These are phyloP conservation scores for Metschnikowia arizonensis DNA, from an alignment of 805 yeast genomes.

Conservation along the genomic window DNA sequence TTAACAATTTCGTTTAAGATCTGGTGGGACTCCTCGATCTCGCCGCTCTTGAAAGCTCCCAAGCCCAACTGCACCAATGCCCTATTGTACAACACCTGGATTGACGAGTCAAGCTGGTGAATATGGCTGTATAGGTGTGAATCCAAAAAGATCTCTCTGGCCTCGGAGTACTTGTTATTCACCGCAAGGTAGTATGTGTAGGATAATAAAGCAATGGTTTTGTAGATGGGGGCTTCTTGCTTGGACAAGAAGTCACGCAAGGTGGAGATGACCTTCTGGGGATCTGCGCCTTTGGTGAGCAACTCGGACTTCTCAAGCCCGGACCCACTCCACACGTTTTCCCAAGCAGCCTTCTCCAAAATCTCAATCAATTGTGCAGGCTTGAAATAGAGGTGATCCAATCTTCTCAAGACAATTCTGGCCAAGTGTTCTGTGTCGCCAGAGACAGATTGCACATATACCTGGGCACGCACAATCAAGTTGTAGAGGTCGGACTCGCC, in stretches of 20 bases:
- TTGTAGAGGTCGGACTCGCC: slow-evolving; percentile 78
- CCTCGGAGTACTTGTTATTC: slow-evolving; percentile 75
- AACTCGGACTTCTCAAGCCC: slow-evolving; percentile 22
- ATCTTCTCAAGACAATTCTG: slow-evolving; percentile 74
- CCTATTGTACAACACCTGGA: slow-evolving; percentile 92
- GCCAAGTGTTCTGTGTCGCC: slow-evolving; percentile 57
- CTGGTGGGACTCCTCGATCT: slow-evolving; percentile 82
- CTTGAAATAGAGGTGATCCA: slow-evolving; percentile 92
- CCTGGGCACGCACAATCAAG: slow-evolving; percentile 77
- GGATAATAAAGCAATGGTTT: slow-evolving; percentile 78
- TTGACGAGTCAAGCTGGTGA: slow-evolving; percentile 75
- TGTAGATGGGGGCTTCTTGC: slow-evolving; percentile 63
- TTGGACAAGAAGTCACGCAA: slow-evolving; percentile 62
- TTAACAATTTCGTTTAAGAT: slow-evolving; percentile 83
- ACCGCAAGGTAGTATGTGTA: slow-evolving; percentile 90
- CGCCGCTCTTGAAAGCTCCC: slow-evolving; percentile 89
- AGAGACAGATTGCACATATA: slow-evolving; percentile 69
- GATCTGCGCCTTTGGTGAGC: slow-evolving; percentile 31
- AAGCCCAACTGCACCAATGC: slow-evolving; percentile 94
- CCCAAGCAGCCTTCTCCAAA: slow-evolving; percentile 78
- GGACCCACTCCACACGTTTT: slow-evolving; percentile 32
- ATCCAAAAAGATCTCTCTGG: slow-evolving; percentile 82
- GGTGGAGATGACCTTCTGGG: slow-evolving; percentile 53
- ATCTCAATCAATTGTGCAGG: slow-evolving; percentile 67
- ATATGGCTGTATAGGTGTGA: slow-evolving; percentile 83